phyloP scores from a whole-genome alignment of 1,284 basidiomycete species.

The Waitea zeae region DNA sequence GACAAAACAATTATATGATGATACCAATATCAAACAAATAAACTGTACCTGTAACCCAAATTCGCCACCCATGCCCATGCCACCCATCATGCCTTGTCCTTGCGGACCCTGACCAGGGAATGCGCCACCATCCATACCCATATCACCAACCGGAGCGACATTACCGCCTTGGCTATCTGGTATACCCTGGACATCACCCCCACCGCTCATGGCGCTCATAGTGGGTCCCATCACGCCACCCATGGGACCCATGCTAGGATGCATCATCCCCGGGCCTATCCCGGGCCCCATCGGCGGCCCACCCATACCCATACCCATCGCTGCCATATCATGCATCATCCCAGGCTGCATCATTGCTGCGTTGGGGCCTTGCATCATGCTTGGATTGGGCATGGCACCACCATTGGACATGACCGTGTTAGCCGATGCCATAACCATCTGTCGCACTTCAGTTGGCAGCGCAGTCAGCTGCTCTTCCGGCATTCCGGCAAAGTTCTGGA shows the following conservation, averaged over 20 bases:
- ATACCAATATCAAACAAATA: too few species aligned
- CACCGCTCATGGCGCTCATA: too few species aligned
- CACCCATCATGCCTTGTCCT: too few species aligned
- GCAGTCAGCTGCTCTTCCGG: slow-evolving; percentile 61
- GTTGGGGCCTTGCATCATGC: too few species aligned
- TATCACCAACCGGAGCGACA: too few species aligned
- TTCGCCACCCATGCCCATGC: slow-evolving; percentile 29
- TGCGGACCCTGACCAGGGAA: too few species aligned
- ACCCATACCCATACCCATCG: slow-evolving; percentile 18
- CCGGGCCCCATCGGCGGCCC: slow-evolving; percentile 2
- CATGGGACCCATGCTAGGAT: too few species aligned
- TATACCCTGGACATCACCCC: too few species aligned
- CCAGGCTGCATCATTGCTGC: slow-evolving; percentile 16
- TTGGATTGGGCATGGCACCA: slow-evolving; percentile 28
- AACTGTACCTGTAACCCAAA: slow-evolving; percentile 33
- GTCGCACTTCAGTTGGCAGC: slow-evolving; percentile 60
- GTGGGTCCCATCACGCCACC: too few species aligned
- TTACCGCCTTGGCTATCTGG: too few species aligned
- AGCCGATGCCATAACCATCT: slow-evolving; percentile 68
- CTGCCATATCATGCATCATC: slow-evolving; percentile 29
- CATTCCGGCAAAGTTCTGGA: slow-evolving; percentile 64
- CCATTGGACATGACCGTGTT: slow-evolving; percentile 55
- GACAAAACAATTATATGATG: too few species aligned
- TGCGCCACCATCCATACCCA: too few species aligned
- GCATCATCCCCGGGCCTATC: not conserved